Conservation (phyloP, 148 eudicot genomes). For the Rheum nobile region DNA sequence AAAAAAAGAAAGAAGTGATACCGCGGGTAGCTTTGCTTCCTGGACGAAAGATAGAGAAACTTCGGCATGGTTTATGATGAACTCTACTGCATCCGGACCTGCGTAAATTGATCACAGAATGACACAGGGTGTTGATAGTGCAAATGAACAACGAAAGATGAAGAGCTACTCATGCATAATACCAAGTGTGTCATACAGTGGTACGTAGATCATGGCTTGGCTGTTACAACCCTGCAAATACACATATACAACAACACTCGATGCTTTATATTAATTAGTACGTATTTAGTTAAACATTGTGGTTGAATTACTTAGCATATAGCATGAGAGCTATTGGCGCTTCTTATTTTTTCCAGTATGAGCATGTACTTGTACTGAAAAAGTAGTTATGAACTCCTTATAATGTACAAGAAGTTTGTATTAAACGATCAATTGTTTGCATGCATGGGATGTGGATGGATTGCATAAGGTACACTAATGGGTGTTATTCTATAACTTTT, state of each 20-base stretch:
- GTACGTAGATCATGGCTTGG: constrained; percentile 74
- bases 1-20: constrained; percentile 14
- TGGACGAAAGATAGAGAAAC: constrained; percentile 76
- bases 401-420: too few relatives aligned
- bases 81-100: constrained; percentile 95
- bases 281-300: too few relatives aligned
- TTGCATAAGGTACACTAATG: too few relatives aligned
- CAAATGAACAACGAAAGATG: not conserved
- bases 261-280: not conserved
- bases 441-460: too few relatives aligned
- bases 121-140: not conserved
- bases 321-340: too few relatives aligned
- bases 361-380: too few relatives aligned
- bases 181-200: constrained; percentile 92
- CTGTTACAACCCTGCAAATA: constrained; percentile 77
- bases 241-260: not conserved
- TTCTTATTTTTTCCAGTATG: too few relatives aligned
- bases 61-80: constrained; percentile 92
- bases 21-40: constrained; percentile 69
- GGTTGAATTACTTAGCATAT: too few relatives aligned
- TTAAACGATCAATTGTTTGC: too few relatives aligned
- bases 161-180: not conserved
- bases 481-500: too few relatives aligned
- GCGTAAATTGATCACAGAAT: not conserved
- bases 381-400: too few relatives aligned